Conservation (phyloP, 2,329 filamentous ascomycete genomes). For the Rhexocercosporidium sp. region DNA sequence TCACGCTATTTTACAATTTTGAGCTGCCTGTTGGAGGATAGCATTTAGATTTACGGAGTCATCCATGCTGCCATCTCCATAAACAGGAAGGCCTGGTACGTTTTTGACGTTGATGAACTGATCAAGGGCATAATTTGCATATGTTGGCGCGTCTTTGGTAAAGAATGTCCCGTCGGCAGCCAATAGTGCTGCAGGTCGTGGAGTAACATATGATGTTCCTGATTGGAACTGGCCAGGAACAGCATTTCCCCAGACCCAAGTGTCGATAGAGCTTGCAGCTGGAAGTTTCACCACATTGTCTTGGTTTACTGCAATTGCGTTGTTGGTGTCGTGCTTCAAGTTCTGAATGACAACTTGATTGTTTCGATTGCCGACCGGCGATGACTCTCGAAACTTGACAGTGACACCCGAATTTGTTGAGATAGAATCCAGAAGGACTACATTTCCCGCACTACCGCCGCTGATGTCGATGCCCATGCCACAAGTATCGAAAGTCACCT, state of each 20-base stretch:
- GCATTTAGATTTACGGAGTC: constrained; percentile 43
- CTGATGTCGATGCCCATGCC: constrained; percentile 7
- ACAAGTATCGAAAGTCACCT: constrained; percentile 15
- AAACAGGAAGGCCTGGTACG: constrained; percentile 46
- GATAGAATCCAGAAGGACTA: constrained; percentile 11
- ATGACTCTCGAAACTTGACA: constrained; percentile 5
- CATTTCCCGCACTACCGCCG: constrained; percentile 10
- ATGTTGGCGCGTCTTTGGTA: constrained; percentile 48
- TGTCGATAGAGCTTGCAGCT: constrained; percentile 5
- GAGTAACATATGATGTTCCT: constrained; percentile 5
- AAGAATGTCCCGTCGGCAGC: constrained; percentile 47
- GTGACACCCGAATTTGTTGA: constrained; percentile 17
- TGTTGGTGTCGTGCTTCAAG: constrained; percentile 10
- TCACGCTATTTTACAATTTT: constrained; percentile 38
- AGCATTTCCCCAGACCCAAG: constrained; percentile 17
- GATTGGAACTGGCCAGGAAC: constrained; percentile 11
- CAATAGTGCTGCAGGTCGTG: constrained; percentile 31
- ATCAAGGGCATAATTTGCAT: constrained; percentile 46
- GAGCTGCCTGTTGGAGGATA: constrained; percentile 38
- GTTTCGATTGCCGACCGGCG: background rate
- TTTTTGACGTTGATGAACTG: constrained; percentile 54
- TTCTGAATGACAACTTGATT: constrained; percentile 19
- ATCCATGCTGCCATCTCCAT: constrained; percentile 48
- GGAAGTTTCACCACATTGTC: background rate
- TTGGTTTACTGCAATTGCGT: background rate